A percentile compares a stretch with the other conserved stretches of the same genome.
Evolutionary conservation across 306 rosid genomes (phyloP).

Genomic region (Fragaria vesca): DNA sequence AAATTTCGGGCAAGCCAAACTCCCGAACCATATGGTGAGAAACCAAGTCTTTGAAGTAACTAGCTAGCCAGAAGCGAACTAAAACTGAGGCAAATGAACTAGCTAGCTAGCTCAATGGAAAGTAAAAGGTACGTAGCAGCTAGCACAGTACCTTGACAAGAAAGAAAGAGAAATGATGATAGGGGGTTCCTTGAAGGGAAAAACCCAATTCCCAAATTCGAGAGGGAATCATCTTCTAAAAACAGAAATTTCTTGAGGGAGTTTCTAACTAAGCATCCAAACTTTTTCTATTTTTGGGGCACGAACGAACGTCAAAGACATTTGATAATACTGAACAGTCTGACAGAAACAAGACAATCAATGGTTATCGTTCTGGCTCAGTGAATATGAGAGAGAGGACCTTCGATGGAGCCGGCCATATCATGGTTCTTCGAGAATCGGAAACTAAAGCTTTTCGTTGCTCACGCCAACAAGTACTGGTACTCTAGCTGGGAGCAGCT

Average conservation of each 20-base stretch:
- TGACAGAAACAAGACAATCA: slow-evolving; percentile 71
- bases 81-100: neutral
- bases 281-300: slow-evolving; percentile 50
- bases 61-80: neutral
- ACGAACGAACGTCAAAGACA: slow-evolving; percentile 31
- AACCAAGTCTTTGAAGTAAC: neutral
- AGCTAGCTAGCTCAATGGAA: neutral
- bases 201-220: slow-evolving; percentile 43
- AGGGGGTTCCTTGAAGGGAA: slow-evolving; percentile 64
- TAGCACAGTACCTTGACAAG: neutral
- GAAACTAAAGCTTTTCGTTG: neutral
- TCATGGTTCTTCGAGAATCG: neutral
- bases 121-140: too few species aligned
- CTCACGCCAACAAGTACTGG: slow-evolving; percentile 4
- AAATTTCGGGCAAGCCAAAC: slow-evolving; percentile 9
- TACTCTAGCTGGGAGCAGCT: neutral
- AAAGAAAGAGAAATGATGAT: neutral
- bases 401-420: too few species aligned
- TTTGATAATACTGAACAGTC: slow-evolving; percentile 29
- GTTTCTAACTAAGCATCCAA: slow-evolving; percentile 9
- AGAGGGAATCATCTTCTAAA: slow-evolving; percentile 42
- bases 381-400: neutral
- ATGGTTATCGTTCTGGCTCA: slow-evolving; percentile 46
- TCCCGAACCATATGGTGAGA: neutral
- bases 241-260: slow-evolving; percentile 70